A percentile compares a stretch with the other conserved stretches of the same genome.
phyloP scores from a whole-genome alignment of 306 rosid genomes.

The Phaseolus lunatus region DNA sequence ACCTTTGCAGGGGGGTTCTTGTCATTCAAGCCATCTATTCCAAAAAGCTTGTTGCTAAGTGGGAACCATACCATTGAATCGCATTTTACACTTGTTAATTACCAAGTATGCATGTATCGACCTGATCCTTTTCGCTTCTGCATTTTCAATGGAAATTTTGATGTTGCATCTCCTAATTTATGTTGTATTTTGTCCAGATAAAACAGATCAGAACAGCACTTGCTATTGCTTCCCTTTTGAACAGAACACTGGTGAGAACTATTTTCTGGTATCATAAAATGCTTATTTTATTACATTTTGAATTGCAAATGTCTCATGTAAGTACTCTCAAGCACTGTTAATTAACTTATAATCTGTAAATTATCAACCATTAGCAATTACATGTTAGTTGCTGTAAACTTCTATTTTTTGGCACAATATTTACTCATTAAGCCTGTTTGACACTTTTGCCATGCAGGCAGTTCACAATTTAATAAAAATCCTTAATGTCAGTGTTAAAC shows the following conservation, averaged over 20 bases:
- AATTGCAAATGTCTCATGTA: constrained; percentile 18
- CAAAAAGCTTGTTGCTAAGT: constrained; percentile 72
- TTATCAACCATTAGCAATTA: constrained; percentile 21
- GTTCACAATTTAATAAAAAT: background rate
- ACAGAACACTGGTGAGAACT: constrained; percentile 88
- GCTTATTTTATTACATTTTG: constrained; percentile 24
- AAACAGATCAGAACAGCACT: constrained; percentile 93
- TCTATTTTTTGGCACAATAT: constrained; percentile 9
- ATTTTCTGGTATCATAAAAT: constrained; percentile 30
- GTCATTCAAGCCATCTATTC: constrained; percentile 86
- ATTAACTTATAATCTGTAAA: background rate
- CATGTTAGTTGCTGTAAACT: constrained; percentile 7
- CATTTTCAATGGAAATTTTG: constrained; percentile 45
- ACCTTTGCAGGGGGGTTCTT: constrained; percentile 90
- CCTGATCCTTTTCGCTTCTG: constrained; percentile 51
- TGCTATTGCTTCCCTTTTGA: constrained; percentile 86
- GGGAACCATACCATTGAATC: constrained; percentile 79
- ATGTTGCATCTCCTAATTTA: constrained; percentile 34
- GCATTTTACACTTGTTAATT: constrained; percentile 86
- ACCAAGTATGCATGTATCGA: constrained; percentile 76
- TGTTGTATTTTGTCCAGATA: constrained; percentile 61
- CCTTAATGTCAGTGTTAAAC: background rate
- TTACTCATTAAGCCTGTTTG: constrained; percentile 12
- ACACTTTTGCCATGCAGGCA: background rate
- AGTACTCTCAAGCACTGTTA: constrained; percentile 1